A percentile compares a stretch with the other conserved stretches of the same genome.
Conservation (phyloP, 2,329 filamentous ascomycete species). For the Hymenoscyphus salicellus region DNA sequence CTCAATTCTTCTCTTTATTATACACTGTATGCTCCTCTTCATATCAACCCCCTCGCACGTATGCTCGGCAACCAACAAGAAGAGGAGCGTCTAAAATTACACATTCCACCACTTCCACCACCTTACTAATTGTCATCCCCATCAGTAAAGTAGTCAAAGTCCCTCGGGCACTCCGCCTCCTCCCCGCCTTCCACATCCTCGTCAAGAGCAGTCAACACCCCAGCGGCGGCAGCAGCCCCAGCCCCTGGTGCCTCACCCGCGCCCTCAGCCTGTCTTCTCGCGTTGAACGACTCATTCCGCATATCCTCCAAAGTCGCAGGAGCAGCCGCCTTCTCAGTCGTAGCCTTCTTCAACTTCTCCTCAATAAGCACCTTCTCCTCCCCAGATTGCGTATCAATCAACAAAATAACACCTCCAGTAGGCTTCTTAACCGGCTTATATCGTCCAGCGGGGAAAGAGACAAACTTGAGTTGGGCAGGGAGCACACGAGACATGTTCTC, state of each 20-base stretch:
- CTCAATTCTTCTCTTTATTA: constrained; percentile 6
- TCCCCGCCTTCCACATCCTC: constrained; percentile 75
- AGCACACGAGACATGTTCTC: constrained; percentile 97
- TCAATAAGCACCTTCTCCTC: constrained; percentile 81
- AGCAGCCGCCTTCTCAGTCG: constrained; percentile 57
- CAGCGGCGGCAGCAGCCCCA: constrained; percentile 70
- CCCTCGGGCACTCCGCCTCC: constrained; percentile 66
- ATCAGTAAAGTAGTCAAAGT: constrained; percentile 73
- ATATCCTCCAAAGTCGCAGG: constrained; percentile 34
- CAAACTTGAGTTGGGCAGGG: constrained; percentile 88
- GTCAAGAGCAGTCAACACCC: constrained; percentile 81
- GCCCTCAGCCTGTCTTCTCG: constrained; percentile 43
- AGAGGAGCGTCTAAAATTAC: constrained; percentile 27
- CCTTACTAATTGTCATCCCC: constrained; percentile 30
- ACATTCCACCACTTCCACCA: constrained; percentile 6
- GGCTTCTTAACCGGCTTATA: constrained; percentile 95
- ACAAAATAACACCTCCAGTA: constrained; percentile 88
- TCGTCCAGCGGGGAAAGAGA: constrained; percentile 84
- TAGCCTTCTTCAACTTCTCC: constrained; percentile 84
- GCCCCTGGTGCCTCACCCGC: constrained; percentile 24
- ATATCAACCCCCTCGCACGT: constrained; percentile 1
- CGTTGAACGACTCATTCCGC: constrained; percentile 35
- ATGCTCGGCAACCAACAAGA: constrained; percentile 9
- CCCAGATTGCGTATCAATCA: constrained; percentile 76
- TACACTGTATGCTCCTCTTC: constrained; percentile 18